phyloP scores from a whole-genome alignment of 2,329 filamentous ascomycete species.

The Keithomyces neogunnii region DNA sequence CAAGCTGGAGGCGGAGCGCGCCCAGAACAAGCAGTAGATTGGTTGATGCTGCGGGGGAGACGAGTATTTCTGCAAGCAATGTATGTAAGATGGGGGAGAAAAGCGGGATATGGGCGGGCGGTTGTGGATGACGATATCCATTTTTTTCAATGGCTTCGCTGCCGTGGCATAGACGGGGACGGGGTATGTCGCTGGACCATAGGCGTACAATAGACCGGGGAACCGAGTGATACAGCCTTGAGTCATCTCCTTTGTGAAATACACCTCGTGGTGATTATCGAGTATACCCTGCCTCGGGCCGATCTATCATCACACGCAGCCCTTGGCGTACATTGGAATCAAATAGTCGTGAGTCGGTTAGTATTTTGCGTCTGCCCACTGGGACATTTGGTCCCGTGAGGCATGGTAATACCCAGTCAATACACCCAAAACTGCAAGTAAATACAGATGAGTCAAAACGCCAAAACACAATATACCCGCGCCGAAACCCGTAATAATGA shows the following conservation, averaged over 20 bases:
- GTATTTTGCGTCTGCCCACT: too few relatives aligned
- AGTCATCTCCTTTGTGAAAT: constrained; percentile 2
- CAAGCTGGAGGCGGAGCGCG: constrained; percentile 50
- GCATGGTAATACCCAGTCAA: too few relatives aligned
- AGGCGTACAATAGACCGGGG: constrained; percentile 19
- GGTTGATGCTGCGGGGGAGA: background rate
- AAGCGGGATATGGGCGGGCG: background rate
- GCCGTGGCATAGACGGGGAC: constrained; percentile 5
- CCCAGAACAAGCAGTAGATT: constrained; percentile 21
- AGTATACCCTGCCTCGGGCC: too few relatives aligned
- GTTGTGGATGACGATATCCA: background rate
- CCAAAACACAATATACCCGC: too few relatives aligned
- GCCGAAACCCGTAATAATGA: too few relatives aligned
- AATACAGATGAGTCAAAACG: too few relatives aligned
- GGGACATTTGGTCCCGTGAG: too few relatives aligned
- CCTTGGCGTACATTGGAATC: too few relatives aligned
- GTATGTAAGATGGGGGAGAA: background rate
- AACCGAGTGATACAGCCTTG: constrained; percentile 13
- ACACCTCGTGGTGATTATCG: too few relatives aligned
- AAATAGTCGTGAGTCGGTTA: too few relatives aligned
- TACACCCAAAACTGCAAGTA: too few relatives aligned
- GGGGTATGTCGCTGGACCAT: constrained; percentile 15
- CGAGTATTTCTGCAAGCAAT: background rate
- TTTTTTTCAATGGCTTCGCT: constrained; percentile 3
- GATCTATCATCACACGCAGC: too few relatives aligned